These are phyloP conservation scores for Pestalotiopsis sp. DNA, from an alignment of 2,329 filamentous ascomycete genomes.

Conservation along the genomic window DNA sequence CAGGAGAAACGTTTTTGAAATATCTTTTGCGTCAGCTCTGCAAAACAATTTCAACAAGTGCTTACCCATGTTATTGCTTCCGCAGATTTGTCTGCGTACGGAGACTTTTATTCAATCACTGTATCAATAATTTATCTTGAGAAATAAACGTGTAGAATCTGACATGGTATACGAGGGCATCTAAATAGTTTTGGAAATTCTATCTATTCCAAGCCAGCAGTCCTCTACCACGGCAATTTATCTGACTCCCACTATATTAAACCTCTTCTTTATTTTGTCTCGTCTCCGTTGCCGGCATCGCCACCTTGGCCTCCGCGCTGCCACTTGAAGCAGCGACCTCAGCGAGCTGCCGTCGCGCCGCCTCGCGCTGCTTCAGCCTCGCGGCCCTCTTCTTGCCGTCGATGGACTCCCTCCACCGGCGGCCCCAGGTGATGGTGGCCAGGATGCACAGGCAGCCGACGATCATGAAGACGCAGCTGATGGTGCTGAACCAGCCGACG, in stretches of 20 bases:
- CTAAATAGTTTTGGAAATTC: neutral
- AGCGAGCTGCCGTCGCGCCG: neutral
- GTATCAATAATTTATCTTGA: too few species aligned
- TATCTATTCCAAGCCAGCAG: neutral
- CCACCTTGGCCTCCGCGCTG: neutral
- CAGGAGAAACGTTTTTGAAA: too few species aligned
- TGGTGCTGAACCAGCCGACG: constrained; percentile 80
- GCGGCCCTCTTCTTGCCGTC: constrained; percentile 29
- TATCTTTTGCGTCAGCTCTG: too few species aligned
- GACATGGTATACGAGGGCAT: neutral
- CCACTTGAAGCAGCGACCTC: neutral
- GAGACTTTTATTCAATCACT: too few species aligned
- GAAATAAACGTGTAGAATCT: too few species aligned
- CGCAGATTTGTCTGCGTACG: too few species aligned
- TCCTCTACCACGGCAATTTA: neutral
- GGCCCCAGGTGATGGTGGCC: constrained; percentile 41
- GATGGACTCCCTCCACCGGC: constrained; percentile 40
- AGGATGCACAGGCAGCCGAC: constrained; percentile 38
- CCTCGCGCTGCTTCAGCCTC: constrained; percentile 20
- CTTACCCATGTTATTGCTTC: too few species aligned
- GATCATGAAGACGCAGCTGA: constrained; percentile 38
- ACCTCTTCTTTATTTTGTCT: neutral
- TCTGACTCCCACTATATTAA: neutral
- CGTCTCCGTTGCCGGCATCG: neutral
- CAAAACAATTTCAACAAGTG: too few species aligned